These are phyloP conservation scores for Cavenderia fasciculata DNA, from an alignment of 78 protist genomes.

Conservation along the genomic window DNA sequence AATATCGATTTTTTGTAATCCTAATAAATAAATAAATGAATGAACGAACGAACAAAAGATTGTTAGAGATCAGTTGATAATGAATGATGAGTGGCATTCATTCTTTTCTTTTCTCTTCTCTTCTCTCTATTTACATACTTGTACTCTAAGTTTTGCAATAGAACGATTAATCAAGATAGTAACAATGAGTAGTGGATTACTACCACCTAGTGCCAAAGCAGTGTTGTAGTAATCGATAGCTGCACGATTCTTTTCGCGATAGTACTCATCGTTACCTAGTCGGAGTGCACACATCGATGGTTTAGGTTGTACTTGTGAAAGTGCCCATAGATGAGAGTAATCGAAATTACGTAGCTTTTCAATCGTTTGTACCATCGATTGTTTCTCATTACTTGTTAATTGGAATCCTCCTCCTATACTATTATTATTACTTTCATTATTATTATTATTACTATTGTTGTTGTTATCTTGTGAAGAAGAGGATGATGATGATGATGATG, in stretches of 20 bases:
- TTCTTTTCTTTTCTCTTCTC: too few species aligned
- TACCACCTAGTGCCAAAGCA: constrained; percentile 20
- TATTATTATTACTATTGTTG: too few species aligned
- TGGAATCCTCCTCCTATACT: too few species aligned
- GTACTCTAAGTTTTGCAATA: constrained; percentile 34
- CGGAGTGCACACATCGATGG: constrained; percentile 17
- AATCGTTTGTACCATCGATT: too few species aligned
- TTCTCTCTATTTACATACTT: constrained; percentile 29
- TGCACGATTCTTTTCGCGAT: constrained; percentile 4
- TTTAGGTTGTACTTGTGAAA: constrained; percentile 2
- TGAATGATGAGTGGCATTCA: neutral
- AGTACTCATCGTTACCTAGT: constrained; percentile 46
- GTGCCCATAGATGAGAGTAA: too few species aligned
- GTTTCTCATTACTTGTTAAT: too few species aligned
- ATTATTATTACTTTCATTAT: too few species aligned
- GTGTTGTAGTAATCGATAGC: constrained; percentile 58
- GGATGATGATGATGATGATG: too few species aligned
- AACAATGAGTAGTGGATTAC: constrained; percentile 17
- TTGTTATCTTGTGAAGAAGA: too few species aligned
- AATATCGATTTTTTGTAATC: constrained; percentile 70
- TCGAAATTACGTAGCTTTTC: too few species aligned
- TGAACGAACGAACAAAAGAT: too few species aligned
- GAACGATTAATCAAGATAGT: constrained; percentile 43
- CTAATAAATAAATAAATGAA: neutral
- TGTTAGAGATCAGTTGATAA: neutral